phyloP scores from a whole-genome alignment of 192 early-diverging fungal genomes.

The Lobosporangium transversale region DNA sequence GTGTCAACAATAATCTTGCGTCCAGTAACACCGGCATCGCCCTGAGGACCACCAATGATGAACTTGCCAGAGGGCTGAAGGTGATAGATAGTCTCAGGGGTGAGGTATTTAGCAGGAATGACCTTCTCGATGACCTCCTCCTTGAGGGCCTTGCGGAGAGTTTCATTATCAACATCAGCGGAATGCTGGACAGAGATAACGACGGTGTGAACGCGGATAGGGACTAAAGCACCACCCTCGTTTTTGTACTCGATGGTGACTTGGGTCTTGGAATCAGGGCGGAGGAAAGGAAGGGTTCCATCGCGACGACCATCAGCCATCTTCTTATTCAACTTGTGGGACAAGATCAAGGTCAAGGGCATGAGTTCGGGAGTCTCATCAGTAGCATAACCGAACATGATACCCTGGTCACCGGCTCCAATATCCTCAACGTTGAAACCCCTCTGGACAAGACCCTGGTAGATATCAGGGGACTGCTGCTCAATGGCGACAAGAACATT shows the following conservation, averaged over 20 bases:
- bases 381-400: conserved; percentile 95
- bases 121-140: conserved; percentile 94
- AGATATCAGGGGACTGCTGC: conserved; percentile 99
- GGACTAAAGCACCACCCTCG: conserved; percentile 93
- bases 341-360: conserved; percentile 93
- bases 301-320: conserved; percentile 95
- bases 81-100: conserved; percentile 92
- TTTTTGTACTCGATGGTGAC: conserved; percentile 99
- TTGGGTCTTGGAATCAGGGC: conserved; percentile 99
- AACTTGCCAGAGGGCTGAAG: conserved; percentile 98
- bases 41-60: conserved; percentile 99
- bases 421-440: conserved; percentile 93
- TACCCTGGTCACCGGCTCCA: conserved; percentile 99
- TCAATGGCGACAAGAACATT: conserved; percentile 99
- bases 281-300: conserved; percentile 85
- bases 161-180: conserved; percentile 85
- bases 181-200: conserved; percentile 98
- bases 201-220: conserved; percentile 95
- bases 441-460: conserved; percentile 96
- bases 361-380: conserved; percentile 99
- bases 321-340: conserved; percentile 98
- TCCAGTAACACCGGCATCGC: conserved; percentile 99
- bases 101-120: conserved; percentile 91
- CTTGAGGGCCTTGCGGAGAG: conserved; percentile 85
- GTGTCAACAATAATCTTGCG: conserved; percentile 83